A percentile compares a stretch with the other conserved stretches of the same genome.
Evolutionary conservation across 805 yeast genomes (phyloP).

Genomic region (Metschnikowia rubicola): DNA sequence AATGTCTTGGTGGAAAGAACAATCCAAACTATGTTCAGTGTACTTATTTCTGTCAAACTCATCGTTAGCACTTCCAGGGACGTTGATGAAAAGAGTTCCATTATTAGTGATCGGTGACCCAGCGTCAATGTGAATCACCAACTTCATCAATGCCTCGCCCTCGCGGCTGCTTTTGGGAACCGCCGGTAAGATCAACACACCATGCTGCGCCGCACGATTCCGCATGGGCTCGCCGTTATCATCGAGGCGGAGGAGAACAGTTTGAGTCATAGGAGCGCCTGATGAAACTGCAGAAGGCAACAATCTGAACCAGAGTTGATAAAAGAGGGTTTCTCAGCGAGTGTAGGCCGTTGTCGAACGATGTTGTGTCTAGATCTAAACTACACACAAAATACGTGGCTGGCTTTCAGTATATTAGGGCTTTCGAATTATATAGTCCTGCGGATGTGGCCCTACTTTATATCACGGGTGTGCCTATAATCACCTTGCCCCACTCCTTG

Average conservation of each 20-base stretch:
- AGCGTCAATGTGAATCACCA: slow-evolving; percentile 68
- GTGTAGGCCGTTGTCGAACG: too few species aligned
- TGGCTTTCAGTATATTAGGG: too few species aligned
- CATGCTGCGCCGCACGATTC: slow-evolving; percentile 34
- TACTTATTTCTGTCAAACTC: slow-evolving; percentile 57
- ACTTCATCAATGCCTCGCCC: slow-evolving; percentile 43
- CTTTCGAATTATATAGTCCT: not conserved
- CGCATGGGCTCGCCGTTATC: slow-evolving; percentile 47
- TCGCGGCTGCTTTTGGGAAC: slow-evolving; percentile 27
- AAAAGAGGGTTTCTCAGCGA: too few species aligned
- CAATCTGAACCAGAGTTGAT: not conserved
- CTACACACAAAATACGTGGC: too few species aligned
- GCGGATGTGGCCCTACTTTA: not conserved
- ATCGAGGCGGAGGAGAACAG: slow-evolving; percentile 46
- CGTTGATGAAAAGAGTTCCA: slow-evolving; percentile 72
- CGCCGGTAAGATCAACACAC: slow-evolving; percentile 52
- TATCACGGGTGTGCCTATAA: not conserved
- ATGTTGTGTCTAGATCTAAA: too few species aligned
- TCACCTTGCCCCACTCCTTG: not conserved
- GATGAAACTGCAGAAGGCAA: not conserved
- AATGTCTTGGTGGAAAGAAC: slow-evolving; percentile 64
- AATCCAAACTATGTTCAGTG: slow-evolving; percentile 46
- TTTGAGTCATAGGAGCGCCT: slow-evolving; percentile 12
- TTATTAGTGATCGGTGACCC: slow-evolving; percentile 69
- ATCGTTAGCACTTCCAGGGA: slow-evolving; percentile 45